These are phyloP conservation scores for Penicillium sp. DNA, from an alignment of 2,329 filamentous ascomycete genomes.

Conservation along the genomic window DNA sequence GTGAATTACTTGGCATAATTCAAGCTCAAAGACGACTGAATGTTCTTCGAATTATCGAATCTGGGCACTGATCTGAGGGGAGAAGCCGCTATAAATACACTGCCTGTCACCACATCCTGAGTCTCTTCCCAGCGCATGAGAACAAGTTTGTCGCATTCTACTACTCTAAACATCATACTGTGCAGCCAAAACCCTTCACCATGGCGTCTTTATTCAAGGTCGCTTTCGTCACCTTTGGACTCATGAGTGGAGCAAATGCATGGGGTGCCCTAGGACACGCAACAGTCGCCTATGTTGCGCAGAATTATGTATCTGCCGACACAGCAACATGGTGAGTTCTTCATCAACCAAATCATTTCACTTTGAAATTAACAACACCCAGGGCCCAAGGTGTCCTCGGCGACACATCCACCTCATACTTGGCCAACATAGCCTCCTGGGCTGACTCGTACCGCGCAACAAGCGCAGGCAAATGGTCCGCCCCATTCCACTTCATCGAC, in stretches of 20 bases:
- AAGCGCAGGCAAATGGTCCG: conserved; percentile 49
- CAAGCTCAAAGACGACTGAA: not conserved
- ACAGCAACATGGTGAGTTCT: conserved; percentile 43
- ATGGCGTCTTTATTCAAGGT: conserved; percentile 15
- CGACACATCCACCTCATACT: conserved; percentile 47
- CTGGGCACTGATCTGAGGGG: not conserved
- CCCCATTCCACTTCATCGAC: conserved; percentile 54
- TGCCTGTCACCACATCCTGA: not conserved
- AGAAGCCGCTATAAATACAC: not conserved
- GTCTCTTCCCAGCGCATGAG: not conserved
- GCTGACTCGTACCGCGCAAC: conserved; percentile 55
- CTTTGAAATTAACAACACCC: not conserved
- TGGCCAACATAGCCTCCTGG: conserved; percentile 56
- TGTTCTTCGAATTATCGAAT: not conserved
- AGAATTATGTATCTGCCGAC: conserved; percentile 46
- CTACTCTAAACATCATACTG: not conserved
- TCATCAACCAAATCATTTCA: not conserved
- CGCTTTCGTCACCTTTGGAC: conserved; percentile 10
- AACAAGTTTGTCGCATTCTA: not conserved
- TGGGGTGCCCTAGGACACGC: conserved; percentile 58
- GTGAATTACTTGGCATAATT: not conserved
- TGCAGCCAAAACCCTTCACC: not conserved
- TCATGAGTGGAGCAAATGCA: conserved; percentile 29
- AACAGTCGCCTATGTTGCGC: conserved; percentile 57
- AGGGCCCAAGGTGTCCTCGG: conserved; percentile 44